Conservation (phyloP, 192 early-diverging fungal species). For the Backusella luteola region DNA sequence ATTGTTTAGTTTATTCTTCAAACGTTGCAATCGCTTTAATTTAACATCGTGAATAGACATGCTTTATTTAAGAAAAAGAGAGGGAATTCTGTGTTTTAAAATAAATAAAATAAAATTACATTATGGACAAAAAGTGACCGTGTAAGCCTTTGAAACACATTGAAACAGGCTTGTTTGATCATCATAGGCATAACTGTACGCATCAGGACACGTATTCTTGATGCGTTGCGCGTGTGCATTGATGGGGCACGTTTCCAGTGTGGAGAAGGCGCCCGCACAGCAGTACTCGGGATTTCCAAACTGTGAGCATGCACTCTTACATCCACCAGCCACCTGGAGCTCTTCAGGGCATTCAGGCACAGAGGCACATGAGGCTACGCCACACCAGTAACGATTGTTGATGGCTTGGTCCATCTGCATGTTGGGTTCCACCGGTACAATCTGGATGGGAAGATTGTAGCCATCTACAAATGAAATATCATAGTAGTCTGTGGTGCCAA, state of each 20-base stretch:
- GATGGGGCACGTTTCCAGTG: conserved; percentile 6
- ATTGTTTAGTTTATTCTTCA: neutral
- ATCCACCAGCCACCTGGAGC: conserved; percentile 7
- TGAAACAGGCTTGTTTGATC: conserved; percentile 24
- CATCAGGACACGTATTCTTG: conserved; percentile 31
- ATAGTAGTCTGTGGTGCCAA: conserved; percentile 22
- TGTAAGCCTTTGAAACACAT: conserved; percentile 21
- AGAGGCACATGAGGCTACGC: neutral
- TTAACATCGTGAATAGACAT: neutral
- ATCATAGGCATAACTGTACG: conserved; percentile 32
- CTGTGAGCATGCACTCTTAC: conserved; percentile 27
- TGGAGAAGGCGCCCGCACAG: conserved; percentile 22
- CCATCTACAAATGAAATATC: conserved; percentile 39
- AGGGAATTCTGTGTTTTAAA: neutral
- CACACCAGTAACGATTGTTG: conserved; percentile 7
- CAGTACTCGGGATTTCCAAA: conserved; percentile 21
- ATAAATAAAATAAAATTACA: neutral
- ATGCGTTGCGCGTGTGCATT: conserved; percentile 16
- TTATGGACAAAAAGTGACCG: conserved; percentile 28
- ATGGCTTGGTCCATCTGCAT: neutral
- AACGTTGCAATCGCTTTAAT: neutral
- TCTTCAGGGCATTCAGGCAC: conserved; percentile 27
- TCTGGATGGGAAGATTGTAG: conserved; percentile 31
- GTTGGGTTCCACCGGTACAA: conserved; percentile 5
- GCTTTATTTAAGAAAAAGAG: neutral